Evolutionary conservation across 805 yeast genomes (phyloP).

Genomic region (Pichia sporocuriosa): DNA sequence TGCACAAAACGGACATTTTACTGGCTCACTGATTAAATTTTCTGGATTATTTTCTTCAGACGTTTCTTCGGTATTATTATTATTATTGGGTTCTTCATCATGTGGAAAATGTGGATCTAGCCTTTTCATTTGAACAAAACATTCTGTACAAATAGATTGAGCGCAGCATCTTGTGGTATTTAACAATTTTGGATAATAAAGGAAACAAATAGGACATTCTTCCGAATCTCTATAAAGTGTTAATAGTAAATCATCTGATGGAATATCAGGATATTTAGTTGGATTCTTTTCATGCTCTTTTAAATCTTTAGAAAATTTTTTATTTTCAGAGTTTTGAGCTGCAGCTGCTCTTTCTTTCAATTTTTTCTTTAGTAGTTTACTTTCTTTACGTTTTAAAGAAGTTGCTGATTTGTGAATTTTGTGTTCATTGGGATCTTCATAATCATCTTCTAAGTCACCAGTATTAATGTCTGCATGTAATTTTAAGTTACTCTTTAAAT

Average conservation of each 20-base stretch:
- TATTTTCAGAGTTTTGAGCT: slow-evolving; percentile 33
- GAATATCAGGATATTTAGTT: slow-evolving; percentile 26
- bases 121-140: slow-evolving; percentile 92
- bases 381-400: slow-evolving; percentile 42
- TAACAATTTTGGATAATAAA: slow-evolving; percentile 71
- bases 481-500: slow-evolving; percentile 39
- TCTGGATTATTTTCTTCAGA: slow-evolving; percentile 39
- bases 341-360: slow-evolving; percentile 34
- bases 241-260: slow-evolving; percentile 43
- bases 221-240: slow-evolving; percentile 57
- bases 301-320: slow-evolving; percentile 28
- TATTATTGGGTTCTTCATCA: slow-evolving; percentile 36
- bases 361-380: slow-evolving; percentile 35
- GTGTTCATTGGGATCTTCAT: slow-evolving; percentile 58
- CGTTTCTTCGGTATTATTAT: slow-evolving; percentile 17
- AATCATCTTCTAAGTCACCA: slow-evolving; percentile 43
- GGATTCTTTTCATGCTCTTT: slow-evolving; percentile 22
- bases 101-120: slow-evolving; percentile 92
- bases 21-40: slow-evolving; percentile 74
- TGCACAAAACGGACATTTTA: slow-evolving; percentile 92
- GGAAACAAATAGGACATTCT: slow-evolving; percentile 94
- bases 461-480: slow-evolving; percentile 49
- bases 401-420: slow-evolving; percentile 45
- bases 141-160: slow-evolving; percentile 92
- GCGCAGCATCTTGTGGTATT: slow-evolving; percentile 83